Evolutionary conservation across 257 asterid species (phyloP), one percentile per base, ranked within the genome.

Genomic region (Gentiana straminea): DNA sequence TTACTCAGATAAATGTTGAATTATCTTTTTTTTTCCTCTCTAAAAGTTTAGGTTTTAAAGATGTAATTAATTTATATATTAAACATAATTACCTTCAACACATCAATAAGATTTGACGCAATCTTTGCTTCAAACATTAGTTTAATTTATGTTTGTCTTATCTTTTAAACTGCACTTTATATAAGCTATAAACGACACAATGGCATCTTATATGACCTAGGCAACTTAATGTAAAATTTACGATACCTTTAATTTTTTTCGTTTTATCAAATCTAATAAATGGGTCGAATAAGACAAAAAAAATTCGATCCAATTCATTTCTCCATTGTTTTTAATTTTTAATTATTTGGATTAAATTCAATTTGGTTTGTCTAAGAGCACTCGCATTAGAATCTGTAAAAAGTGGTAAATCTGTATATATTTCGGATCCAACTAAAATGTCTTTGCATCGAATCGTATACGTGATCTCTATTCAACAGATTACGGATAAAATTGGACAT

Each of bases 71-170:
- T 24, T 24, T 24, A 24, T 24, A 0, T 24, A 24, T 24, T 24
- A 24, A 24, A 0, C 24, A 24, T 24, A 24, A 24, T 24, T 0
- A 24, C 24, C 24, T 10, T 41, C 5, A 10, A 41, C 33, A 38
- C 51, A 50, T 37, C 33, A 60, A 10, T 49, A 11, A 49, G 51
- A 48, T 55, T 32, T 15, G 64, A 37, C 50, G 13, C 61, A 13
- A 15, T 37, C 46, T 41, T 41, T 41, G 24, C 24, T 24, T 41
- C 46, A 41, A 41, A 41, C 5, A 5, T 41, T 7, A 10, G 8
- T 41, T 39, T 41, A 24, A 24, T 24, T 24, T 41, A 10, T 41
- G 5, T 41, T 7, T 41, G 9, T 41, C 46, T 37, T 3, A 12
- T 1, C n/a, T 4, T 15, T 58, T 6, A 24, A 7, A 33, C 52